Conservation (phyloP, 192 early-diverging fungal genomes). For the Coemansia sp. region DNA sequence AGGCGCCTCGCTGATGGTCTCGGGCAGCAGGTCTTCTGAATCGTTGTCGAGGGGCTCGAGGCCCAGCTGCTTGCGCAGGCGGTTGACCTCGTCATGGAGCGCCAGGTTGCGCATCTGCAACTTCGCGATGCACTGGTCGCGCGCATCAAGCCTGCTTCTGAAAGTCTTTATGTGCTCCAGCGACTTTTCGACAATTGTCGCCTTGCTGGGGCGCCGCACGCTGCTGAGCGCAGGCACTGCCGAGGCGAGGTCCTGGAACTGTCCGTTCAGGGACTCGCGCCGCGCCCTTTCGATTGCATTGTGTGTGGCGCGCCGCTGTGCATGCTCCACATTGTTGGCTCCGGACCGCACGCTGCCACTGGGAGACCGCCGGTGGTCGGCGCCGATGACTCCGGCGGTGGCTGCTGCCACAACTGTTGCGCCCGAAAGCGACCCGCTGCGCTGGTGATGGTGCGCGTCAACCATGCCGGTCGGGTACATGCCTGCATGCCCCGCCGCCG, state of each 20-base stretch:
- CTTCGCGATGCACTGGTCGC: constrained; percentile 51
- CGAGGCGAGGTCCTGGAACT: constrained; percentile 80
- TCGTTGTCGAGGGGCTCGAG: constrained; percentile 51
- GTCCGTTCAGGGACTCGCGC: constrained; percentile 74
- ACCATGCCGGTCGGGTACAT: constrained; percentile 14
- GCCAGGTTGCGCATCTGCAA: constrained; percentile 57
- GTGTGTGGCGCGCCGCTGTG: constrained; percentile 73
- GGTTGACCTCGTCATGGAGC: constrained; percentile 64
- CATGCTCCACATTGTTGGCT: constrained; percentile 33
- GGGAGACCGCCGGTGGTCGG: constrained; percentile 45
- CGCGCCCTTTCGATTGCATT: constrained; percentile 81
- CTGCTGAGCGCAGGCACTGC: constrained; percentile 71
- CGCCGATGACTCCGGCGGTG: constrained; percentile 27
- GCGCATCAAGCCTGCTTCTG: constrained; percentile 46
- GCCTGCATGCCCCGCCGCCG: constrained; percentile 17
- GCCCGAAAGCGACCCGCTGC: neutral
- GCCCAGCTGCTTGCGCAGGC: constrained; percentile 59
- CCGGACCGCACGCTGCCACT: constrained; percentile 17
- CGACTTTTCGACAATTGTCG: constrained; percentile 77
- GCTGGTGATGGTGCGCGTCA: constrained; percentile 6
- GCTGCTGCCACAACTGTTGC: constrained; percentile 29
- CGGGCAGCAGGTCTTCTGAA: constrained; percentile 7
- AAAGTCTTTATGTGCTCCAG: constrained; percentile 64
- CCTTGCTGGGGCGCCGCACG: constrained; percentile 77
- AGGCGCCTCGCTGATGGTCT: constrained; percentile 12